Base-by-base conservation (phyloP, 345 rosid species). In the Brassica incana region DNA sequence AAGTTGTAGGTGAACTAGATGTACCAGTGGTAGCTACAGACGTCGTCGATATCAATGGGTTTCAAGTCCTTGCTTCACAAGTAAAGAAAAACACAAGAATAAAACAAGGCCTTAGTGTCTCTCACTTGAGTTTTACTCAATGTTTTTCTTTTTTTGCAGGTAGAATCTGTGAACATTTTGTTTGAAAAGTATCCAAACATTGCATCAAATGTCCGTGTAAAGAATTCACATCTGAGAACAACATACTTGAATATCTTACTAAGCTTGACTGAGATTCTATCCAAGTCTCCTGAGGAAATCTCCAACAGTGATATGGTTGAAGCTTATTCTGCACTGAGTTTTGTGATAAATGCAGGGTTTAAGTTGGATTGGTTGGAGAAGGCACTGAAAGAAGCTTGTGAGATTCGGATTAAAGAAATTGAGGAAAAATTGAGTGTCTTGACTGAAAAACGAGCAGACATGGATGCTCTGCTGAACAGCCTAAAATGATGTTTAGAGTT, bases 281-380 rank as follows among this genome's bases (percentile, higher is more conserved):
- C 25, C 67, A 10, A 60, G 36, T 35, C 66, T 1, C 8, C 23
- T 33, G 14, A 15, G 5, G 73, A 56, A 3, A 33, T 72, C 6
- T 33, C 77, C 11, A 8, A 43, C 2, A 52, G 73, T 15, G 73
- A 79, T 50, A 25, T 73, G 4, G 23, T 2, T 1, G 77, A 58
- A 1, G 73, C 75, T 12, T 25, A 66, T 16, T 33, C 50, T 45
- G 33, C 50, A 2, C 36, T 79, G 12, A 14, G 8, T 1, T 33
- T 58, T 65, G 3, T 67, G 8, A 45, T 9, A n/a, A 2, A 14
- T 18, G 70, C 33, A 0, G 77, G 82, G 0, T 67, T 73, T n/a
- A 58, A 59, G 10, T 12, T 78, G 63, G 64, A 73, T 5, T 66
- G 77, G 82, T 40, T 72, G 50, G 59, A 72, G 67, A 9, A 12